A percentile compares a stretch with the other conserved stretches of the same genome.
These are phyloP conservation scores for Avicennia marina DNA, from an alignment of 257 asterid genomes.

Conservation along the genomic window DNA sequence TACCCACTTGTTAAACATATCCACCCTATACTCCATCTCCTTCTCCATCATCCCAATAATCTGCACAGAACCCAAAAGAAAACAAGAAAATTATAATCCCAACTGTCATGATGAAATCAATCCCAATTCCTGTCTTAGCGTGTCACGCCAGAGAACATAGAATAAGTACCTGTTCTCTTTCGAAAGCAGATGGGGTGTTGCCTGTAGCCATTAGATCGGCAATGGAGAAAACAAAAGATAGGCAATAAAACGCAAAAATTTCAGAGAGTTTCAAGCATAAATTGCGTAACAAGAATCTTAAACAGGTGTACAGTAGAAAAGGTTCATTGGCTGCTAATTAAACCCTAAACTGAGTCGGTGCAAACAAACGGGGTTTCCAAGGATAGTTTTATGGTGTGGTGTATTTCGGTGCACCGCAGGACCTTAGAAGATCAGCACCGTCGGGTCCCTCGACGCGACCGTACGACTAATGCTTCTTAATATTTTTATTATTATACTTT, in stretches of 20 bases:
- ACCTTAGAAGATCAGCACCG: neutral
- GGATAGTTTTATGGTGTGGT: neutral
- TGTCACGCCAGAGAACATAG: no score
- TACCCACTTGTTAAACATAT: conserved; percentile 10
- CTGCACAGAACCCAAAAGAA: neutral
- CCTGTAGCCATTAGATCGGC: conserved; percentile 46
- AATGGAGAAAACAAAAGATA: neutral
- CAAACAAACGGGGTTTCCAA: neutral
- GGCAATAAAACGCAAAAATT: no score
- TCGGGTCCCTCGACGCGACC: neutral
- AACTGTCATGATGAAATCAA: neutral
- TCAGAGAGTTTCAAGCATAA: no score
- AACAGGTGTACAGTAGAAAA: neutral
- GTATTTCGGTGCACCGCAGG: neutral
- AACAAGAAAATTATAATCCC: neutral
- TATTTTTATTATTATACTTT: no score
- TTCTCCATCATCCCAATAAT: neutral
- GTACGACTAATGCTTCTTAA: no score
- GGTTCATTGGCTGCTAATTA: neutral
- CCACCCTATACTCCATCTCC: conserved; percentile 44
- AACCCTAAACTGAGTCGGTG: neutral
- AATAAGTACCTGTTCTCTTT: conserved; percentile 52
- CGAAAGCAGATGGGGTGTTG: conserved; percentile 17
- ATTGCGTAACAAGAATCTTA: no score
- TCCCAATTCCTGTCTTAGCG: no score